Base-by-base conservation (phyloP, 1,139 yeast genomes). In the Suhomyces terraborum region DNA sequence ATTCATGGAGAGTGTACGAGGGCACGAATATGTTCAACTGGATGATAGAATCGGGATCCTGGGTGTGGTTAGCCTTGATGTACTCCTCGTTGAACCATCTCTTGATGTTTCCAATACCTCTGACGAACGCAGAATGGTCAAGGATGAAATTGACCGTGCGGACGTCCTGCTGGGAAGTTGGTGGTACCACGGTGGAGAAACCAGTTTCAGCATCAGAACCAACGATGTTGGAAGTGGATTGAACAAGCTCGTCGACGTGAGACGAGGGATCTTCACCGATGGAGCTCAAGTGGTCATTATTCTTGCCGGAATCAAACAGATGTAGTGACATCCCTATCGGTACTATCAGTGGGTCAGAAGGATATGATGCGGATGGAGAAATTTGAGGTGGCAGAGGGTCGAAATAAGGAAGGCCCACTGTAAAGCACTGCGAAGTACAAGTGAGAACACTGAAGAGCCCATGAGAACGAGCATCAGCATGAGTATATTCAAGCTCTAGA, bases 71-170 rank as follows among this genome's bases (percentile, higher is more conserved):
- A 26, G 61, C 32, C 14, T 61, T 49, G 52, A 75, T 49, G 58
- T 64, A 50, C 36, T 62, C 69, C n/a, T 62, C 51, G 40, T 72
- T 68, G 41, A 73, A 67, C 85, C 86, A 80, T 46, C 77, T 61
- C 54, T 78, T 78, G 53, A 80, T 67, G 49, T 77, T 77, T 1
- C 82, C 83, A 35, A 80, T 69, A 1, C 85, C 86, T 41, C 80
- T 70, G 5, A 78, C 74, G 46, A 80, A 67, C 1, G 83, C 80
- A 8, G 83, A 73, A 21, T 79, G 82, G 54, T 80, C 86, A 36
- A 80, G 53, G 8, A 80, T 77, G 40, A 79, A 61, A 51, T 73
- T 65, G 14, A 67, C 58, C 8, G 41, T 30, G 14, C 51, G 36
- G 21, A 36, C 16, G 8, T 24, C n/a, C n/a, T n/a, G n/a, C n/a